These are phyloP conservation scores for Xylaria sp. DNA, from an alignment of 2,329 filamentous ascomycete species.

Conservation along the genomic window DNA sequence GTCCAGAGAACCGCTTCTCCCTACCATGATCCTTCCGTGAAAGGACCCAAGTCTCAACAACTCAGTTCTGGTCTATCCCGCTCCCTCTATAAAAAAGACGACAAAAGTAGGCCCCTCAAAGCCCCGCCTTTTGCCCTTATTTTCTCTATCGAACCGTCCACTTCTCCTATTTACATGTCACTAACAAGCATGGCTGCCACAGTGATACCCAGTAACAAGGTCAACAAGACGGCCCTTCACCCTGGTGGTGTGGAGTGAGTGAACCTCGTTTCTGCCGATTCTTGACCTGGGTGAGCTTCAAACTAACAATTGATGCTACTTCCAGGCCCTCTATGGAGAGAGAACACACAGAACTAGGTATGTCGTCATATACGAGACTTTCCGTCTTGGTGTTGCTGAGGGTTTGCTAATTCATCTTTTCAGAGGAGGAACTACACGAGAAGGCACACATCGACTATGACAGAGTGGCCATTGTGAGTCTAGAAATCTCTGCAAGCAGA, in stretches of 20 bases:
- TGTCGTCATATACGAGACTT: conserved; percentile 37
- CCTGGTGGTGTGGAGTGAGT: conserved; percentile 90
- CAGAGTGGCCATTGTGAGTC: conserved; percentile 91
- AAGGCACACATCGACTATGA: conserved; percentile 99
- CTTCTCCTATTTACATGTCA: conserved; percentile 1
- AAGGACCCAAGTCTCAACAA: conserved; percentile 58
- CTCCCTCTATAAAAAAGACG: conserved; percentile 45
- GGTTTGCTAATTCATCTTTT: conserved; percentile 39
- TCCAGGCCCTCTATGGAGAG: conserved; percentile 72
- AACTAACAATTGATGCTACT: conserved; percentile 30
- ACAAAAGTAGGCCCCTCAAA: conserved; percentile 43
- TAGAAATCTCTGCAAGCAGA: neutral
- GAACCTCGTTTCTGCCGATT: conserved; percentile 4
- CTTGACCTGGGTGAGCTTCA: neutral
- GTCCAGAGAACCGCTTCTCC: conserved; percentile 58
- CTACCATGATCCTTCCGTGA: conserved; percentile 57
- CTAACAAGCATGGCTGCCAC: conserved; percentile 37
- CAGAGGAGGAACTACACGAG: conserved; percentile 94
- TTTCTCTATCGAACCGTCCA: conserved; percentile 2
- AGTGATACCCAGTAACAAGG: conserved; percentile 67
- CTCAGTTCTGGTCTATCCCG: conserved; percentile 51
- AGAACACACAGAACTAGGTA: conserved; percentile 92
- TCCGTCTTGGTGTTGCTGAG: conserved; percentile 9
- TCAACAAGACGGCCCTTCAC: conserved; percentile 95
- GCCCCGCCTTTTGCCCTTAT: neutral